Evolutionary conservation across 257 asterid genomes (phyloP).

Genomic region (Henckelia pumila): DNA sequence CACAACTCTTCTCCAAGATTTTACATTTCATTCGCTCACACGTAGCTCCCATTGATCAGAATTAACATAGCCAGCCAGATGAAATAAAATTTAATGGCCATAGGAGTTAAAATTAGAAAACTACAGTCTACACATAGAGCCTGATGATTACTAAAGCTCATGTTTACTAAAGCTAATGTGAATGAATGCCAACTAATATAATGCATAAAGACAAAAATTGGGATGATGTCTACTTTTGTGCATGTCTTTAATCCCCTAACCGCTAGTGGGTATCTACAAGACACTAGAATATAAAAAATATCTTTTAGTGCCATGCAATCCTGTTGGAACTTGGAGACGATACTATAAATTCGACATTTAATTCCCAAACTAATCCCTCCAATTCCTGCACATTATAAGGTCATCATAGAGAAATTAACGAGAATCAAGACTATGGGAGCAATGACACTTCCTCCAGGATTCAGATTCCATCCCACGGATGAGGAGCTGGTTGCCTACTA

Average conservation of each 20-base stretch:
- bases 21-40: no score
- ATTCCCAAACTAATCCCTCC: not conserved
- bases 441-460: constrained; percentile 68
- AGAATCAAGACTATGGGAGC: no score
- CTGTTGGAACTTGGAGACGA: not conserved
- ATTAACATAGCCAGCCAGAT: no score
- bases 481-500: constrained; percentile 76
- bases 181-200: not conserved
- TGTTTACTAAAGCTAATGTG: not conserved
- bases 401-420: no score
- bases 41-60: no score
- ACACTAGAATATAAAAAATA: no score
- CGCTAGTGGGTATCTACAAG: not conserved
- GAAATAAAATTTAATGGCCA: no score
- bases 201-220: not conserved
- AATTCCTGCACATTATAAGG: no score
- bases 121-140: no score
- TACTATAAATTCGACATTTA: not conserved
- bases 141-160: no score
- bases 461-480: constrained; percentile 69
- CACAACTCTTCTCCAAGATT: no score
- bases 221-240: not conserved
- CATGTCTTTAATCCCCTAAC: not conserved
- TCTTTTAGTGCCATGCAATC: not conserved
- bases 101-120: no score